These are phyloP conservation scores for Hyphodiscus sp. DNA, from an alignment of 2,329 filamentous ascomycete genomes.

Conservation along the genomic window DNA sequence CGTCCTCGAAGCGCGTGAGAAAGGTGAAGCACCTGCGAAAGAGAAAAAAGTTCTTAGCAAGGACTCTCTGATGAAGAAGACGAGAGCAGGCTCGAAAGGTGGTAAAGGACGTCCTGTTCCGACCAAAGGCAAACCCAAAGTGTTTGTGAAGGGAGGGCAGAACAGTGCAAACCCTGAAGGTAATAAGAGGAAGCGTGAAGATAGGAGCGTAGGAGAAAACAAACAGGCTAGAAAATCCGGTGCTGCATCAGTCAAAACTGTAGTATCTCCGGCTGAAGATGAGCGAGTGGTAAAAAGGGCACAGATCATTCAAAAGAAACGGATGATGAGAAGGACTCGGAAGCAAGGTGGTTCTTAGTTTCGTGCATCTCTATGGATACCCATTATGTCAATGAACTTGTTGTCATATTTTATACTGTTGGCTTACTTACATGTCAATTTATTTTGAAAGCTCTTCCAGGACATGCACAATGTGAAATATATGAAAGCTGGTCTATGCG, in stretches of 20 bases:
- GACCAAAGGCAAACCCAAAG: constrained; percentile 12
- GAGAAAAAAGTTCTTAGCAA: constrained; percentile 29
- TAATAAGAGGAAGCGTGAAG: constrained; percentile 11
- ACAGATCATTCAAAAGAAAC: constrained; percentile 79
- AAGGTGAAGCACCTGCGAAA: constrained; percentile 27
- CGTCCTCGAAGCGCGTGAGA: constrained; percentile 28
- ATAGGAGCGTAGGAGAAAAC: not conserved
- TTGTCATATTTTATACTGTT: not conserved
- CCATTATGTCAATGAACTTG: not conserved
- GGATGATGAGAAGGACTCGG: constrained; percentile 62
- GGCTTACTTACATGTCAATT: too few relatives aligned
- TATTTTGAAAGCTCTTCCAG: too few relatives aligned
- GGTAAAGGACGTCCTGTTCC: constrained; percentile 18
- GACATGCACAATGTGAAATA: too few relatives aligned
- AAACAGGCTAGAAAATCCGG: constrained; percentile 7
- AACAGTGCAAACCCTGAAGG: not conserved
- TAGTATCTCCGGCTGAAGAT: constrained; percentile 38
- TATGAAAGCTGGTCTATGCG: too few relatives aligned
- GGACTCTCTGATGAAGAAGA: constrained; percentile 30
- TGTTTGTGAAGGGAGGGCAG: constrained; percentile 17
- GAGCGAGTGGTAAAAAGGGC: constrained; percentile 56
- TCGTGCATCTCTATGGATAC: not conserved
- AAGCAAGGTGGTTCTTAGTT: constrained; percentile 15
- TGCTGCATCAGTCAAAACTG: constrained; percentile 21
- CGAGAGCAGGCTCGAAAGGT: constrained; percentile 30